Evolutionary conservation across 164 flowering plant species (phyloP), one percentile per base, ranked within the genome.

Genomic region (Vitis rupestris): DNA sequence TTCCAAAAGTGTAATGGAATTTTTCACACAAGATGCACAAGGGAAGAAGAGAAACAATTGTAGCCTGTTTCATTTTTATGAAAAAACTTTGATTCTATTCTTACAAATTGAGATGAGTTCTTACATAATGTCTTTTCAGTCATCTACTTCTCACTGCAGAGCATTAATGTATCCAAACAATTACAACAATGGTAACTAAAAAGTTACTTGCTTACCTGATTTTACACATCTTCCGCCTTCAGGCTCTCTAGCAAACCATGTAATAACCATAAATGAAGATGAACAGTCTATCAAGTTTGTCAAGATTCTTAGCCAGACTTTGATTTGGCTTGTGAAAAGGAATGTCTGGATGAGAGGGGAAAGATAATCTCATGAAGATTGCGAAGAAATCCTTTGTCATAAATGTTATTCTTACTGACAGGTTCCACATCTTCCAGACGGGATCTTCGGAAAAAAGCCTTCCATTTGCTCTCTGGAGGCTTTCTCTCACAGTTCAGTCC

Each of bases 391-490:
- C 99, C 99, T 78, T 74, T 84, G 53, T 95, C 87, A 63, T 90
- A 92, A 5, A 80, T 68, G 72, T 95, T 95, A n/a, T 85, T 79
- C 77, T 84, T 86, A 9, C 73, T 79, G 58, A 74, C 85, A 13
- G 70, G 64, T 50, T 80, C 84, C 19, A 68, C 74, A 30, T 81
- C 82, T 79, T 87, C 80, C 3, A 82, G 62, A 2, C 86, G 85
- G 53, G 93, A 88, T 73, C 84, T 86, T 62, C 87, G 80, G 55
- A 84, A 91, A 50, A 90, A 83, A 65, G 77, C 52, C 72, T 64
- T 86, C 80, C 98, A 91, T 85, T 88, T 91, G 84, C 95, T 84
- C 64, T 67, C 76, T 9, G 80, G 81, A 56, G 85, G 84, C 74
- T 82, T 84, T 51, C n/a, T 49, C 69, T 89, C 88, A 27, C 68